Evolutionary conservation across 1,139 yeast species (phyloP).

Genomic region (Scheffersomyces cryptocercus): DNA sequence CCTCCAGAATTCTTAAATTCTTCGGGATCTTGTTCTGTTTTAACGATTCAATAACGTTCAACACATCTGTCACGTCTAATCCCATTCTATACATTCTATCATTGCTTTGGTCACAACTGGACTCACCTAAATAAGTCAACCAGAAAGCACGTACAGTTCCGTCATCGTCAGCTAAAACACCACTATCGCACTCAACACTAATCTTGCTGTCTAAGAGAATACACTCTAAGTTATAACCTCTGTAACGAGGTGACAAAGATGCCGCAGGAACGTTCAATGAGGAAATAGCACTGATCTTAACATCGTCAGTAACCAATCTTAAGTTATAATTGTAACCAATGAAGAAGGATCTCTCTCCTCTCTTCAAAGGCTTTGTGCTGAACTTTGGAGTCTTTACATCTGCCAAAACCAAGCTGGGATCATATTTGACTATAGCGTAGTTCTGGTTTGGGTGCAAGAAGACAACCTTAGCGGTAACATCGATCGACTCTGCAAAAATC

Average conservation of each 20-base stretch:
- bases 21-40: conserved; percentile 54
- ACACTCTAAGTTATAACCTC: conserved; percentile 83
- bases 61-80: conserved; percentile 69
- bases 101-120: conserved; percentile 39
- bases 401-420: conserved; percentile 57
- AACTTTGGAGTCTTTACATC: conserved; percentile 62
- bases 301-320: conserved; percentile 73
- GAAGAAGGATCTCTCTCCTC: conserved; percentile 76
- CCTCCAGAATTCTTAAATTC: conserved; percentile 67
- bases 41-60: conserved; percentile 56
- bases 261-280: conserved; percentile 75
- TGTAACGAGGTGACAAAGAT: conserved; percentile 70
- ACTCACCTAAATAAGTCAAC: conserved; percentile 81
- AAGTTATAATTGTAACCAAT: conserved; percentile 76
- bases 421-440: conserved; percentile 81
- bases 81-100: conserved; percentile 77
- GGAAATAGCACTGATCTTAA: conserved; percentile 74
- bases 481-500: conserved; percentile 83
- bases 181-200: conserved; percentile 76
- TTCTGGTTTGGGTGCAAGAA: conserved; percentile 89
- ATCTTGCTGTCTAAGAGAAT: conserved; percentile 72
- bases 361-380: conserved; percentile 56
- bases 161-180: conserved; percentile 74
- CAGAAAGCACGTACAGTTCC: conserved; percentile 84
- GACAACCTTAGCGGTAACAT: conserved; percentile 77